A percentile compares a stretch with the other conserved stretches of the same genome.
Conservation (phyloP, 2,329 filamentous ascomycete species). For the Phoma sp. region DNA sequence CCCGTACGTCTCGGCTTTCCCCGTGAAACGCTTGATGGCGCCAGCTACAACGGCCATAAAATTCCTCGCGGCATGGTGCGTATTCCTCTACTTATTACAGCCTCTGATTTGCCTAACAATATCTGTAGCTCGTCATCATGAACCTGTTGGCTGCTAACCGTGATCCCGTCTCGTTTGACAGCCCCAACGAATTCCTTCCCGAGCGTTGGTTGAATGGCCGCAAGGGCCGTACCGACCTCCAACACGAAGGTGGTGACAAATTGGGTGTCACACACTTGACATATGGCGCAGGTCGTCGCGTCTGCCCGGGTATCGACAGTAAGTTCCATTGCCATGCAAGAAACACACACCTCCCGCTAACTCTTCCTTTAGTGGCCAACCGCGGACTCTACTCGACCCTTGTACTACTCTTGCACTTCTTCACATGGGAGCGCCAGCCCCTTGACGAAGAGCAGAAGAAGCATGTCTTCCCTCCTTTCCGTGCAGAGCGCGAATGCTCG, state of each 20-base stretch:
- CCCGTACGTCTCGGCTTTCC: constrained; percentile 16
- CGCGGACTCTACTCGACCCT: constrained; percentile 24
- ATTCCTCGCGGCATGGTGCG: constrained; percentile 1
- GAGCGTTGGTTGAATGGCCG: constrained; percentile 1
- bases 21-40: neutral
- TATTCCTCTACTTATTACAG: neutral
- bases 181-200: neutral
- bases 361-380: constrained; percentile 12
- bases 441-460: constrained; percentile 24
- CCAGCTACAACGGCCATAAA: neutral
- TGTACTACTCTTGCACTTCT: constrained; percentile 25
- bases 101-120: neutral
- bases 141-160: constrained; percentile 1
- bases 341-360: neutral
- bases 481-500: constrained; percentile 25
- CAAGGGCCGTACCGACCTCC: neutral
- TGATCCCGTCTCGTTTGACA: neutral
- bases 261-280: constrained; percentile 10
- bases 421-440: constrained; percentile 25
- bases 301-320: constrained; percentile 1
- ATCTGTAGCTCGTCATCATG: neutral
- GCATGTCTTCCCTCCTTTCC: constrained; percentile 35
- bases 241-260: neutral
- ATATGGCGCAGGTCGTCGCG: constrained; percentile 1
- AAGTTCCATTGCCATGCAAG: neutral